These are phyloP conservation scores for Agarophyton chilense DNA, from an alignment of 23 red algal species.

Conservation along the genomic window DNA sequence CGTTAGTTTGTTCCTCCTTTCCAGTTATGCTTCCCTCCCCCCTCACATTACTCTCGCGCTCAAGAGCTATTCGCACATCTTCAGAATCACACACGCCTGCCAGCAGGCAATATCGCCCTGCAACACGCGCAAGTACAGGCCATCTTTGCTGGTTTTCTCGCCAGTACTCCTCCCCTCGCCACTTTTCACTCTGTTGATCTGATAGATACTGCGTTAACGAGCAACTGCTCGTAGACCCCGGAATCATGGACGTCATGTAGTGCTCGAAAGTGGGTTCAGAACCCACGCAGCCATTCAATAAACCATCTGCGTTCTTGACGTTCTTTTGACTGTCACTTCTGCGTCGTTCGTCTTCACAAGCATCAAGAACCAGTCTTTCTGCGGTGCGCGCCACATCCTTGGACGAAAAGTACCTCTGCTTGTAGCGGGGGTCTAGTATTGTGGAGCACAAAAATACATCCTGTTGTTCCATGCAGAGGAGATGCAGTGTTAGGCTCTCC, in stretches of 20 bases:
- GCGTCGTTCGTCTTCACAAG: slow-evolving; percentile 14
- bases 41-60: background rate
- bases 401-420: slow-evolving; percentile 12
- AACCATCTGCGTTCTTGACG: background rate
- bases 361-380: background rate
- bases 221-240: background rate
- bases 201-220: background rate
- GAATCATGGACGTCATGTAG: slow-evolving; percentile 20
- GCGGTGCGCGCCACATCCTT: background rate
- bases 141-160: background rate
- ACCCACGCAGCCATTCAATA: background rate
- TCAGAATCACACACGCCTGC: slow-evolving; percentile 1
- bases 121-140: slow-evolving; percentile 24
- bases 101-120: slow-evolving; percentile 2
- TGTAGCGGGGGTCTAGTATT: slow-evolving; percentile 57
- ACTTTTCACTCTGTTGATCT: background rate
- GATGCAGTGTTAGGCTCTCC: slow-evolving; percentile 6
- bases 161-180: slow-evolving; percentile 35
- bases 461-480: background rate
- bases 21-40: background rate
- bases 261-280: background rate
- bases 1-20: background rate
- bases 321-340: background rate
- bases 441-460: slow-evolving; percentile 32
- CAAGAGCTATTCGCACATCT: background rate